Evolutionary conservation across 805 yeast genomes (phyloP), one percentile per base, ranked within the genome.

Genomic region (Metschnikowia shivogae): DNA sequence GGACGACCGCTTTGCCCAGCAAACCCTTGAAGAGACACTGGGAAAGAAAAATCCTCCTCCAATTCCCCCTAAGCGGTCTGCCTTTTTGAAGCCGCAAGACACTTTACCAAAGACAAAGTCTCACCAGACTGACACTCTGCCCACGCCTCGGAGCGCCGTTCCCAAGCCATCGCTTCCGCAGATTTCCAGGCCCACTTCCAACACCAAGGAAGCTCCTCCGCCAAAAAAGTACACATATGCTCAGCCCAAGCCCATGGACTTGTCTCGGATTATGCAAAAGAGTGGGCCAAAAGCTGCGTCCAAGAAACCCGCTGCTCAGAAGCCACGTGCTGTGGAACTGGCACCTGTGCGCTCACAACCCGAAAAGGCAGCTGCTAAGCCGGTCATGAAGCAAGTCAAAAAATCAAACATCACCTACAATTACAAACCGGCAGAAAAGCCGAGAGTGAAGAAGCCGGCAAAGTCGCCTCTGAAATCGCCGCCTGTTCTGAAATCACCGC

Each of bases 1-100:
- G 54, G 95, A 78, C 58, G 54, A 52, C 19, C 40, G 46, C 19
- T 87, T 80, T 52, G 81, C 73, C 4, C 17, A 24, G 3, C 27
- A 35, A 12, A 11, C 54, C 59, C 12, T 43, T 60, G 48, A 65
- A 63, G 34, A 65, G 59, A 36, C 49, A 59, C 19, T 42, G 57
- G 6, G 34, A 3, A 48, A 43, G 34, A 45, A 44, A 29, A 34
- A 42, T 19, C 55, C 54, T 12, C 52, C 59, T n/a, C 60, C 55
- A 3, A 46, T 52, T 2, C 59, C 62, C 3, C 57, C 57, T 7
- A 47, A 46, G 29, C 41, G 48, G 19, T 36, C 42, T 12, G 49
- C 46, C 29, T 19, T 46, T 24, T 29, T 30, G 3, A 38, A 30
- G 20, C 39, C 24, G 6, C 24, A 14, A 33, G 44, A 26, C n/a